Evolutionary conservation across 768 basidiomycete species (phyloP), one percentile per base, ranked within the genome.

Genomic region (Mycena leptocephala): DNA sequence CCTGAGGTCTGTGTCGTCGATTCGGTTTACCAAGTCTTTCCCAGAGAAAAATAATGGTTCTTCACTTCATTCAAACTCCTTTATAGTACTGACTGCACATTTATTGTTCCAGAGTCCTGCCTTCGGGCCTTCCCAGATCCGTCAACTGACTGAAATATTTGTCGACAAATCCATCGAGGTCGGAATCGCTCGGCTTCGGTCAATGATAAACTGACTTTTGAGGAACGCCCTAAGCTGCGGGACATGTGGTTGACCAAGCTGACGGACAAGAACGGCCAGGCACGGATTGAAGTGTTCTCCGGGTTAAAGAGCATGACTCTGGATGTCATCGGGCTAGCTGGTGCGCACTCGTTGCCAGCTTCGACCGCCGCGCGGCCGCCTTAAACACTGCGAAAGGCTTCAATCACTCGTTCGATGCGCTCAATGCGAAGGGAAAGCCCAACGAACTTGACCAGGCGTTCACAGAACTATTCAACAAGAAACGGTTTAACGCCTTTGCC

Each of bases 231-330:
- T 11, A 9, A 76, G 75, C 55, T 76, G 11, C 33, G 75, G 5
- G 46, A 76, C 14, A n/a, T 75, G 8, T 78, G 77, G 77, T 46
- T 69, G 10, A 10, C 2, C n/a, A 28, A 41, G 14, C 24, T 35
- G 3, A 8, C 22, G 6, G 51, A 43, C 30, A 8, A 24, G 2
- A 22, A 20, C 11, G 74, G 16, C 35, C 39, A 16, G 8, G 73
- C 37, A 1, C 71, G 81, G 6, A 78, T 91, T 48, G 90, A 93
- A 46, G 87, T 90, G 10, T 79, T 89, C 62, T 74, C 82, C 1
- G 92, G 88, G 86, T 83, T 92, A 10, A 87, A 87, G 39, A 30
- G 28, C 10, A 86, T 89, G 9, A 92, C 91, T 5, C 84, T 92
- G 14, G 92, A 92, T 35, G 46, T 72, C 24, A 78, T 78, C 37